Evolutionary conservation across 2,329 filamentous ascomycete genomes (phyloP).

Genomic region (Colletotrichum endophyticum): DNA sequence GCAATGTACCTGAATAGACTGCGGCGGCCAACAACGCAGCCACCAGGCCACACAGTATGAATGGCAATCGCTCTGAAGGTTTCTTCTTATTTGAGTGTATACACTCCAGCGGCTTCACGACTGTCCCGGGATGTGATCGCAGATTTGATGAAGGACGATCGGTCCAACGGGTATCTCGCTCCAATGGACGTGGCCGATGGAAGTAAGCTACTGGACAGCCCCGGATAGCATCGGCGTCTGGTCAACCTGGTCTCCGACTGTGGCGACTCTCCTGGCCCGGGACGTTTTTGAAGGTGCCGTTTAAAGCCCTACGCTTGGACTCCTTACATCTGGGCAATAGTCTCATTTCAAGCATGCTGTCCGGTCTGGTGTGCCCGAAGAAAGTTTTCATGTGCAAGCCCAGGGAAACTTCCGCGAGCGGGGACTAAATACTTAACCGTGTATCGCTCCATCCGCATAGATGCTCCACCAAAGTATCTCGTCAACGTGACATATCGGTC

Average conservation of each 20-base stretch:
- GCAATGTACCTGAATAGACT: background rate
- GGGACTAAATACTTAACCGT: too few relatives aligned
- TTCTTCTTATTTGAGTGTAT: background rate
- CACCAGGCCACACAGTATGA: background rate
- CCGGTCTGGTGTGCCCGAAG: too few relatives aligned
- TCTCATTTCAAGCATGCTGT: background rate
- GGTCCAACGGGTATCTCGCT: background rate
- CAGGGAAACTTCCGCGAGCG: too few relatives aligned
- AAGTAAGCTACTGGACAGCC: too few relatives aligned
- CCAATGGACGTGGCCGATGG: background rate
- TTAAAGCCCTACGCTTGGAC: background rate
- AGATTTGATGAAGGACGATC: background rate
- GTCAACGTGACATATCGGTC: background rate
- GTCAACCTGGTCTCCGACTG: background rate
- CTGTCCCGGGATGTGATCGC: background rate
- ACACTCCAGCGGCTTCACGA: background rate
- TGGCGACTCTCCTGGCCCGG: background rate
- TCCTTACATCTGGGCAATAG: too few relatives aligned
- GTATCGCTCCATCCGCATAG: too few relatives aligned
- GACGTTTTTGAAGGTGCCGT: background rate
- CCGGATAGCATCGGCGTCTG: background rate
- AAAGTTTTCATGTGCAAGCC: too few relatives aligned
- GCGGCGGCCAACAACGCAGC: background rate
- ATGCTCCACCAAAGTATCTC: too few relatives aligned
- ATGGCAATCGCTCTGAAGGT: background rate